Evolutionary conservation across 2,329 filamentous ascomycete genomes (phyloP), one percentile per base, ranked within the genome.

Genomic region (Anisogramma anomala): DNA sequence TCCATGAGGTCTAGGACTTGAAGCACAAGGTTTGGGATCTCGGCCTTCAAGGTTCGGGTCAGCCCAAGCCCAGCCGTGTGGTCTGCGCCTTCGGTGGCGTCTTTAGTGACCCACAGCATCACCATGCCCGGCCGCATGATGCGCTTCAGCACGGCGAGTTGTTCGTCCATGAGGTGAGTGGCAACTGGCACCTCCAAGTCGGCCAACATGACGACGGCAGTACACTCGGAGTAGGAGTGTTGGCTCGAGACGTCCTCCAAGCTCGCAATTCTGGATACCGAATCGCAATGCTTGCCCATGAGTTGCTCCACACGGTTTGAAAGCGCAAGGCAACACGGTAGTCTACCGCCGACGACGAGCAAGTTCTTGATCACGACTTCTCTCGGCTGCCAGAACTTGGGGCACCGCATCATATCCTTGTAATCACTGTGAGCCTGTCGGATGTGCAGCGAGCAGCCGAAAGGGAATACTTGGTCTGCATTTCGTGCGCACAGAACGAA

Each of bases 131-230:
- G 58, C 5, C 46, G 43, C 17, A 60, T 43, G 1, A 61, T 43
- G 0, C 49, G 39, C 22, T 45, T 49, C 1, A 61, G 41, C 0
- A 26, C 41, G 3, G 53, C 44, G n/a, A 67, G 52, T 0, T 50
- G 47, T 1, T 43, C 27, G 4, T 55, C 50, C 1, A 56, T 63
- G 56, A 66, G 59, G 7, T 40, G 55, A 1, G 55, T 42, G 33
- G 64, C 50, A 11, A 65, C 13, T 0, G 61, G 52, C 15, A 55
- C 43, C 17, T 62, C 58, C 1, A 67, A 48, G 33, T 66, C 63
- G 17, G 50, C 48, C 3, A 67, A 47, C 3, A 66, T 14, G 11
- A 67, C 53, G 4, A 51, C 54, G 0, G 57, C 53, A 0, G 59
- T 60, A 37, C 52, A 59, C 1, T 41, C n/a, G n/a, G n/a, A 46